Base-by-base conservation (phyloP, 2,329 filamentous ascomycete genomes). In the Hypoxylon sp. region DNA sequence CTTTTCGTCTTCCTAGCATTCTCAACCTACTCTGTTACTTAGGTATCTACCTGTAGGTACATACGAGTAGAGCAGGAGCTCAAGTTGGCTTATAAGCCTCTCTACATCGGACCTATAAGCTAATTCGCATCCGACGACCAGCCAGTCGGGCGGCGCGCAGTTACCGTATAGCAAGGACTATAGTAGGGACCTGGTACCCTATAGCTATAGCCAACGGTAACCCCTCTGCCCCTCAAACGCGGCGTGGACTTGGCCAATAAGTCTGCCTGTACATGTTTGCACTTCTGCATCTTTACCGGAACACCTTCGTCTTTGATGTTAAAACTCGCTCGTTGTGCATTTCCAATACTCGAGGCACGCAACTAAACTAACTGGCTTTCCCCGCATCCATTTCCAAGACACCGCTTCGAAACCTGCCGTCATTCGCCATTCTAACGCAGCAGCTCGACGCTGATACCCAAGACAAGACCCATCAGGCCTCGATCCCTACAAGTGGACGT, bases 351-450 rank as follows among this genome's bases (percentile, higher is more conserved):
- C 53, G 55, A 20, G 42, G 35, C 35, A 55, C 47, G 38, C 55
- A 50, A 58, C 54, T 51, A 21, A 52, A n/a, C n/a, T n/a, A n/a
- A n/a, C n/a, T 38, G 48, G 29, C 33, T 62, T 58, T 50, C 58
- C 58, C 29, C 37, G 37, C 37, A 40, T 40, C 37, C 10, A 20
- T 21, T 23, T 4, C 8, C 20, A 47, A 26, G 21, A 46, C 29
- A 47, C 54, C 51, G 52, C 37, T 52, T 31, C 38, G 23, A 52
- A 52, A 38, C 48, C 9, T 6, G 31, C n/a, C 31, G 5, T 40
- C 43, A 17, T 31, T 52, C n/a, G n/a, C n/a, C n/a, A 47, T 51
- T 18, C 35, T 21, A 40, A 20, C 21, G 21, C 21, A 20, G 6
- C 35, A 40, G 35, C 33, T 33, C 47, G 42, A 31, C 33, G 47